These are phyloP conservation scores for Drechslerella coelobrocha DNA, from an alignment of 2,329 filamentous ascomycete genomes.

Conservation along the genomic window DNA sequence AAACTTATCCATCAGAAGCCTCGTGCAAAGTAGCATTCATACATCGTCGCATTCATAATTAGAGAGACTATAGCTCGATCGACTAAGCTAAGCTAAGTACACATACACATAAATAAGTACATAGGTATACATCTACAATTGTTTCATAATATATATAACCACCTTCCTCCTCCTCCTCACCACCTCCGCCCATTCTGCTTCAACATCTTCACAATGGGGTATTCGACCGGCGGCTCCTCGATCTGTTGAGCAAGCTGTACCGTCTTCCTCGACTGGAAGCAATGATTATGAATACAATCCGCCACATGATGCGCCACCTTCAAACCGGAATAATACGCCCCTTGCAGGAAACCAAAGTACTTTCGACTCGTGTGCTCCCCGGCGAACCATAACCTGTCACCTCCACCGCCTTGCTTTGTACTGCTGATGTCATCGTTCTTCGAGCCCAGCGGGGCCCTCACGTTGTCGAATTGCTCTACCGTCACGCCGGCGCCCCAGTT, in stretches of 20 bases:
- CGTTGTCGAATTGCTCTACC: slow-evolving; percentile 51
- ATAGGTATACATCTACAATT: too few relatives aligned
- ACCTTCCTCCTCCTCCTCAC: too few relatives aligned
- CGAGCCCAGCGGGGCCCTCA: slow-evolving; percentile 37
- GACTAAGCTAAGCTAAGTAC: too few relatives aligned
- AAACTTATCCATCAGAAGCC: too few relatives aligned
- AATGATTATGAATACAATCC: slow-evolving; percentile 50
- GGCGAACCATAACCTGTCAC: slow-evolving; percentile 51
- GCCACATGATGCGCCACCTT: slow-evolving; percentile 45
- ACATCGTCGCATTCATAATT: too few relatives aligned
- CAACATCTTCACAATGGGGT: slow-evolving; percentile 6
- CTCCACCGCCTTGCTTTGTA: slow-evolving; percentile 28
- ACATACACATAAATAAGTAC: background rate
- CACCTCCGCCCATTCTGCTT: slow-evolving; percentile 11
- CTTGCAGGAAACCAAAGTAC: slow-evolving; percentile 53
- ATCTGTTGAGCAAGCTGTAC: slow-evolving; percentile 40
- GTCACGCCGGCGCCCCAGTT: slow-evolving; percentile 53
- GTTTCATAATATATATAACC: background rate
- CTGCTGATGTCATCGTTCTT: slow-evolving; percentile 10
- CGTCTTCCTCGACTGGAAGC: slow-evolving; percentile 35
- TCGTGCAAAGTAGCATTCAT: too few relatives aligned
- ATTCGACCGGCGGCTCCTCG: slow-evolving; percentile 9
- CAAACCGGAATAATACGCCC: slow-evolving; percentile 49
- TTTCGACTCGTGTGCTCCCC: slow-evolving; percentile 52
- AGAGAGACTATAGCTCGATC: too few relatives aligned